These are phyloP conservation scores for Exophiala sideris DNA, from an alignment of 2,329 filamentous ascomycete species.

Conservation along the genomic window DNA sequence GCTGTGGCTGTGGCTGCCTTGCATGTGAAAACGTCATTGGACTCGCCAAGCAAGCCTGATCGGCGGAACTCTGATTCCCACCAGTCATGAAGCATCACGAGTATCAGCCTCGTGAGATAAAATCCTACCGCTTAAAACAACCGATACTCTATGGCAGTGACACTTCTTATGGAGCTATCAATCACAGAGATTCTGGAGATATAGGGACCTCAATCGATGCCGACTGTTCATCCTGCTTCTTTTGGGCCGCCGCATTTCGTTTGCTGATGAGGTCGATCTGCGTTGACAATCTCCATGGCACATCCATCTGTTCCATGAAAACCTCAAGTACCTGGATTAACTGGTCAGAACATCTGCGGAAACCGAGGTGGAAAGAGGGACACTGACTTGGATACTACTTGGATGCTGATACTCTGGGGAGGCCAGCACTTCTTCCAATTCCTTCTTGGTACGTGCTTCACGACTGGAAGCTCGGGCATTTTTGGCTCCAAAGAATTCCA, in stretches of 20 bases:
- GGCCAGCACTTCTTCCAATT: neutral
- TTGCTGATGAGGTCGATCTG: neutral
- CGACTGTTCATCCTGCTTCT: neutral
- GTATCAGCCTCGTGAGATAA: no score
- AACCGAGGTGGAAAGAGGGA: neutral
- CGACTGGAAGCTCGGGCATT: neutral
- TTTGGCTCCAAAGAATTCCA: slow-evolving; percentile 13
- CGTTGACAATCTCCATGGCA: neutral
- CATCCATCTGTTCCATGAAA: neutral
- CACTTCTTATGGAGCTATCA: no score
- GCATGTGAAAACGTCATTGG: neutral
- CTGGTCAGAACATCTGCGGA: neutral
- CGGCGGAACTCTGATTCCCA: no score
- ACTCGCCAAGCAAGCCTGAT: neutral
- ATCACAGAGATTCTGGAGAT: no score
- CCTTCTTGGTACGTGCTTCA: neutral
- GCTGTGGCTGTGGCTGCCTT: no score
- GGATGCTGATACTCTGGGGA: neutral
- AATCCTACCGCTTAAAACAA: no score
- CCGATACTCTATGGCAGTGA: no score
- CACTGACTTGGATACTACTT: neutral
- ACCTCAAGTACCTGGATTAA: neutral
- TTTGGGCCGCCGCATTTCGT: neutral
- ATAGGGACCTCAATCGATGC: no score
- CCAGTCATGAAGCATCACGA: no score